Evolutionary conservation across 1,139 yeast genomes (phyloP).

Genomic region (Yamadazyma atlantica): DNA sequence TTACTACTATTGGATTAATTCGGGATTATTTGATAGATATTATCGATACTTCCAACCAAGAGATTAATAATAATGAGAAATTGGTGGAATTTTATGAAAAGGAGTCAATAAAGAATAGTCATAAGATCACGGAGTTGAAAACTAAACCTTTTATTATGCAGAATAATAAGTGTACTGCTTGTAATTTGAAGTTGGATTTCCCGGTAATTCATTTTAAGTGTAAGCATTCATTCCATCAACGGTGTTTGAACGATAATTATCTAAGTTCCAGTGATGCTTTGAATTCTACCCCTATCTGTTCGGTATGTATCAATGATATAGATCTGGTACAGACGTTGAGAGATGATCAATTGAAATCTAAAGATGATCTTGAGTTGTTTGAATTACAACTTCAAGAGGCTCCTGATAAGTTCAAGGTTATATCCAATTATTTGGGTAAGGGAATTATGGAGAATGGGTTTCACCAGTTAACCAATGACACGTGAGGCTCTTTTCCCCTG

Average conservation of each 20-base stretch:
- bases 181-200: constrained; percentile 66
- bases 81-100: constrained; percentile 66
- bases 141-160: constrained; percentile 64
- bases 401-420: constrained; percentile 68
- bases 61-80: constrained; percentile 65
- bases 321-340: constrained; percentile 64
- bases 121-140: constrained; percentile 51
- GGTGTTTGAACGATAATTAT: constrained; percentile 61
- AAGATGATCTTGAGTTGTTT: constrained; percentile 65
- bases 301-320: constrained; percentile 66
- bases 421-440: constrained; percentile 80
- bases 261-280: constrained; percentile 19
- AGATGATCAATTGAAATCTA: constrained; percentile 58
- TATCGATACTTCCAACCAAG: constrained; percentile 60
- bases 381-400: constrained; percentile 56
- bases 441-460: constrained; percentile 70
- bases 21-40: constrained; percentile 67
- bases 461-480: constrained; percentile 15
- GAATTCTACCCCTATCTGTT: constrained; percentile 47
- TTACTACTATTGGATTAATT: constrained; percentile 71
- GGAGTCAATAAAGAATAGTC: constrained; percentile 60
- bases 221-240: constrained; percentile 81
- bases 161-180: constrained; percentile 68
- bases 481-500: constrained; percentile 4
- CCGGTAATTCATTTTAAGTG: constrained; percentile 88